These are phyloP conservation scores for Euphorbia schlechtendalii DNA, from an alignment of 441 rosid species.

Conservation along the genomic window DNA sequence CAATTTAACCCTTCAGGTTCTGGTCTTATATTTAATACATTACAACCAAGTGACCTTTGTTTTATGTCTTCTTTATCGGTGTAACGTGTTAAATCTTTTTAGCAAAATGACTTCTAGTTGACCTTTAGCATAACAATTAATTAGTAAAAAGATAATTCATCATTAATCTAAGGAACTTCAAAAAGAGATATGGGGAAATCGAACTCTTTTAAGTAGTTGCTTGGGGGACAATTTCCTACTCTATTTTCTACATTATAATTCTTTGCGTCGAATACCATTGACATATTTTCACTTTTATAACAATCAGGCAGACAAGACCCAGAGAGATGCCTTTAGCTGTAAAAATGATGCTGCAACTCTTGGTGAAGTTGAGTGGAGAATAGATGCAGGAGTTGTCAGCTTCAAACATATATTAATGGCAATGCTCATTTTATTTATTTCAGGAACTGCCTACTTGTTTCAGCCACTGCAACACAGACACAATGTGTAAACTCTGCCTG, in stretches of 20 bases:
- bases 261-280: background rate
- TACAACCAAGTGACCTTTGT: background rate
- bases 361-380: slow-evolving; percentile 48
- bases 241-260: too few species aligned
- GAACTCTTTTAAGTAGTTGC: background rate
- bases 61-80: background rate
- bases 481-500: slow-evolving; percentile 18
- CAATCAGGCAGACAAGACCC: slow-evolving; percentile 27
- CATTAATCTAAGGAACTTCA: background rate
- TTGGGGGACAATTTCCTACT: too few species aligned
- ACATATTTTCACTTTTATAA: background rate
- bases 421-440: slow-evolving; percentile 28
- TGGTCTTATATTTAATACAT: background rate
- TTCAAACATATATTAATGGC: slow-evolving; percentile 43
- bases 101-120: background rate
- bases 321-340: slow-evolving; percentile 21
- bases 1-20: background rate
- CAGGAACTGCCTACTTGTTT: slow-evolving; percentile 34
- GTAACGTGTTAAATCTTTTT: background rate
- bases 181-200: background rate
- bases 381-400: slow-evolving; percentile 54
- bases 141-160: background rate
- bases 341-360: slow-evolving; percentile 22
- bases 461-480: slow-evolving; percentile 15
- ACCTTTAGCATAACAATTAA: too few species aligned